Base-by-base conservation (phyloP, 2,329 filamentous ascomycete species). In the Ophiostoma quercus region DNA sequence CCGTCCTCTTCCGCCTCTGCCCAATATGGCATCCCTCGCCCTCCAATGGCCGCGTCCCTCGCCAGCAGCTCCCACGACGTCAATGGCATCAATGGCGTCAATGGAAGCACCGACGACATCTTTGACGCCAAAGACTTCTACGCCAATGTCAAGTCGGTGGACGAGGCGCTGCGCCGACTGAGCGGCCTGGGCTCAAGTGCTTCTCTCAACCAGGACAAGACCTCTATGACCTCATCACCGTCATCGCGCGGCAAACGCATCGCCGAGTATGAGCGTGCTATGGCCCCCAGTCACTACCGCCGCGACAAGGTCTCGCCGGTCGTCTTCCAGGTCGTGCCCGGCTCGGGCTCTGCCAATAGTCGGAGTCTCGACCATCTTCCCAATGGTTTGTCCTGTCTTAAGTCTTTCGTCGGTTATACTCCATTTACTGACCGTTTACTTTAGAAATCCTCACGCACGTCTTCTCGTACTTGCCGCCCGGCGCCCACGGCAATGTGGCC, bases 401-500 rank as follows among this genome's bases (percentile, higher is more conserved):
- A 29, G 25, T 29, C 25, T 29, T 29, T 29, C 25, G 25, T 29
- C 25, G 25, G 25, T 29, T 29, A 29, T 29, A 29, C 25, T 29
- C 25, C 25, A 29, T 29, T 29, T 29, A 29, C 25, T 29, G 25
- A 29, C 25, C 25, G 25, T 29, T 29, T 29, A 22, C 25, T 14
- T 1, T 14, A 97, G 95, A 99, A 84, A 89, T 98, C 70, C 80
- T 98, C 79, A 97, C 92, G 12, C 93, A 97, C 76, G 89, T 96
- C 41, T 81, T 98, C 70, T 97, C 95, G 54, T 92, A 98, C 80
- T 83, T 99, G 68, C 90, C 94, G 68, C 92, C 94, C 11, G 87
- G 92, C 73, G 93, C 94, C 32, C 87, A 98, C 75, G 88, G 90
- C 22, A 87, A 90, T 11, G 90, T 97, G 12, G 90, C 93, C 22